Evolutionary conservation across 768 basidiomycete genomes (phyloP).

Genomic region (Boletus rubroflammeus): DNA sequence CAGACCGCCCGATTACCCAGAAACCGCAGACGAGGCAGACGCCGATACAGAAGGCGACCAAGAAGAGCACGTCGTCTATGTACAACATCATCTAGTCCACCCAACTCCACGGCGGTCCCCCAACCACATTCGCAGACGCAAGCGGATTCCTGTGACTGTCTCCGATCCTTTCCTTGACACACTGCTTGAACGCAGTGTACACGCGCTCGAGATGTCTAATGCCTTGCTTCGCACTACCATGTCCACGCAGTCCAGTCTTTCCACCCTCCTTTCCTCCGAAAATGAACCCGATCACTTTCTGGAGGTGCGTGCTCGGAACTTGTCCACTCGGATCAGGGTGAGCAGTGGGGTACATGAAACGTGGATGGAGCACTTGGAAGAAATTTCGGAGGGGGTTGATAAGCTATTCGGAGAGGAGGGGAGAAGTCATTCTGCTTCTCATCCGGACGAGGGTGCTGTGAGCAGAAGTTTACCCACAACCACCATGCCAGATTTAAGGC

Average conservation of each 20-base stretch:
- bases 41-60: conserved; percentile 52
- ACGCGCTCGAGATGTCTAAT: conserved; percentile 85
- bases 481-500: conserved; percentile 29
- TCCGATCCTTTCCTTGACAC: conserved; percentile 66
- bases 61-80: conserved; percentile 19
- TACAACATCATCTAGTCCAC: conserved; percentile 27
- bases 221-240: conserved; percentile 72
- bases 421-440: conserved; percentile 3
- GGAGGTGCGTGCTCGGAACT: conserved; percentile 46
- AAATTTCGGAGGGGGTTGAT: conserved; percentile 62
- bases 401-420: conserved; percentile 42
- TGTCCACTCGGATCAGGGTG: conserved; percentile 50
- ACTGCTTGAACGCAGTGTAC: conserved; percentile 77
- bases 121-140: conserved; percentile 22
- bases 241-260: conserved; percentile 58
- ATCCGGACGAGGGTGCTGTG: conserved; percentile 25
- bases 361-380: conserved; percentile 69
- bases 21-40: conserved; percentile 75
- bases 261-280: conserved; percentile 47
- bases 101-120: conserved; percentile 34
- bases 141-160: conserved; percentile 24
- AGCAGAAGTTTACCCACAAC: conserved; percentile 47
- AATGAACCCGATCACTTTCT: conserved; percentile 42
- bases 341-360: conserved; percentile 43
- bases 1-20: conserved; percentile 70